A percentile compares a stretch with the other conserved stretches of the same genome.
phyloP scores from a whole-genome alignment of 2,329 filamentous ascomycete genomes.

The Xylariaceae sp. region DNA sequence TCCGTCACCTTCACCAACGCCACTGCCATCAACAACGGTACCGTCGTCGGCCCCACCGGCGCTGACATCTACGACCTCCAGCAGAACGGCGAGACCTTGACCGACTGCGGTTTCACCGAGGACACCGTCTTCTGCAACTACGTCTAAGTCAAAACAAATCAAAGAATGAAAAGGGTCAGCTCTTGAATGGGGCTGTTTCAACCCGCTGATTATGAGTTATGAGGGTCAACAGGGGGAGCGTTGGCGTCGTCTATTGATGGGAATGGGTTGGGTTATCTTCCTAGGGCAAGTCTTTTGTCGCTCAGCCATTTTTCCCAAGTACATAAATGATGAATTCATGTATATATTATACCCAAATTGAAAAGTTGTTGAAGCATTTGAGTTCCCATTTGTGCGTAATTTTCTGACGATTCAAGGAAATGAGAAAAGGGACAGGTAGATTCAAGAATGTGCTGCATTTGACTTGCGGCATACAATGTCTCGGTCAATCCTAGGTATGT shows the following conservation, averaged over 20 bases:
- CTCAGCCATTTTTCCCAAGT: background rate
- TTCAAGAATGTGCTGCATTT: background rate
- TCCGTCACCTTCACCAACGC: slow-evolving; percentile 40
- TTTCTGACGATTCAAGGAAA: background rate
- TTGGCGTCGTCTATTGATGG: background rate
- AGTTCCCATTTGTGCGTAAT: background rate
- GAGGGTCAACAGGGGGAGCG: no score
- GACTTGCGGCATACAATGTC: background rate
- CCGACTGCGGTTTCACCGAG: slow-evolving; percentile 28
- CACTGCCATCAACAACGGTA: slow-evolving; percentile 34
- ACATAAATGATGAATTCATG: background rate
- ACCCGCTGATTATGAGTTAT: background rate
- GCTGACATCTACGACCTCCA: slow-evolving; percentile 42
- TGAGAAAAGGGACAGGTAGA: background rate
- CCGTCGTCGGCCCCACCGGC: slow-evolving; percentile 36
- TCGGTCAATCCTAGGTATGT: no score
- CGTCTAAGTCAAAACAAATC: slow-evolving; percentile 7
- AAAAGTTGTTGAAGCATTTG: background rate
- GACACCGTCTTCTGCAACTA: slow-evolving; percentile 29
- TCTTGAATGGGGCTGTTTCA: background rate
- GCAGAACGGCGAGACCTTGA: slow-evolving; percentile 38
- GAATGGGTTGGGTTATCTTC: background rate
- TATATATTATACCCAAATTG: background rate
- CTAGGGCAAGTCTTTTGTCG: background rate
- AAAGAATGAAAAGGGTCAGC: background rate